A percentile compares a stretch with the other conserved stretches of the same genome.
These are phyloP conservation scores for Penicillium sp. DNA, from an alignment of 2,329 filamentous ascomycete genomes.

Conservation along the genomic window DNA sequence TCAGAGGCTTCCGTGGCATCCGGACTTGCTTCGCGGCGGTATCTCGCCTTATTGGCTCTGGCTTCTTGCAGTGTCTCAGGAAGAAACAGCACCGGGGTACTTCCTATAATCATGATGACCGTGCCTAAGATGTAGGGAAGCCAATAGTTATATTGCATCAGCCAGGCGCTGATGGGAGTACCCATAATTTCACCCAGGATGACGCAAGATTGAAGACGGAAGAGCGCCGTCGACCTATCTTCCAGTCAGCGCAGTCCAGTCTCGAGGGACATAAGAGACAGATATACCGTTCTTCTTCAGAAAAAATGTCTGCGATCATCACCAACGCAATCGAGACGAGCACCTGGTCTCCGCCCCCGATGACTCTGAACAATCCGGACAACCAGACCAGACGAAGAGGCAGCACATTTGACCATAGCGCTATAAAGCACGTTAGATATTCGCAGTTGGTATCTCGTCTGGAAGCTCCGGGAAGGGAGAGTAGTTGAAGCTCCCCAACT, in stretches of 20 bases:
- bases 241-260: slow-evolving; percentile 1
- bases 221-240: slow-evolving; percentile 27
- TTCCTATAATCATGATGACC: slow-evolving; percentile 12
- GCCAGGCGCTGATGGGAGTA: slow-evolving; percentile 30
- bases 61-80: slow-evolving; percentile 26
- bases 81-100: slow-evolving; percentile 15
- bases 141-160: slow-evolving; percentile 29
- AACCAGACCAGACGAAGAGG: slow-evolving; percentile 33
- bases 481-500: slow-evolving; percentile 4
- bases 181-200: slow-evolving; percentile 29
- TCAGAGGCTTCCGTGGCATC: not conserved
- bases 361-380: slow-evolving; percentile 22
- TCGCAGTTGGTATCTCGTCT: not conserved
- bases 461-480: not conserved
- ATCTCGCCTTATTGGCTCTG: slow-evolving; percentile 9
- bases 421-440: slow-evolving; percentile 3
- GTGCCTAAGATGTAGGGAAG: slow-evolving; percentile 23
- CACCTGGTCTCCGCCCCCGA: slow-evolving; percentile 30
- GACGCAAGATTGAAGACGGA: slow-evolving; percentile 23
- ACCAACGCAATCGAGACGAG: slow-evolving; percentile 22
- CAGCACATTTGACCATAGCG: slow-evolving; percentile 22
- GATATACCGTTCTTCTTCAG: slow-evolving; percentile 31
- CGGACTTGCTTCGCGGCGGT: not conserved
- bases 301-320: slow-evolving; percentile 31
- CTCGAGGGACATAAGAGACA: too few relatives aligned